These are phyloP conservation scores for Odonthalia washingtoniensis DNA, from an alignment of 31 red algal genomes.

Conservation along the genomic window DNA sequence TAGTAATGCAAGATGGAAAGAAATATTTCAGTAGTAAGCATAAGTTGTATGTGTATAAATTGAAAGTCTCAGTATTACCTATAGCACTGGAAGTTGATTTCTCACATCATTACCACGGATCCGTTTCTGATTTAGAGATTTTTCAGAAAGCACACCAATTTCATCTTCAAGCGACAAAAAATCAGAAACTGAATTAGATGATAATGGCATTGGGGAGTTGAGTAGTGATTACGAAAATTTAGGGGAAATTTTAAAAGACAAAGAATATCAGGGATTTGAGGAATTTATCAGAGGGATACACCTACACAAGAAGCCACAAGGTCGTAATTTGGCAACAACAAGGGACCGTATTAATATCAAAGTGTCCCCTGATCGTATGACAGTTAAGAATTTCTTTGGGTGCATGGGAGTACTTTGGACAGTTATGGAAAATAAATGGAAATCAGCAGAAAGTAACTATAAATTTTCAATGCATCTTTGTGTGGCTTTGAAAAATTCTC, in stretches of 20 bases:
- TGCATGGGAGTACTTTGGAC: neutral
- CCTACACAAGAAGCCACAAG: neutral
- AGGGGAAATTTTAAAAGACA: too few species aligned
- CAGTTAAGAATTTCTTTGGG: slow-evolving; percentile 40
- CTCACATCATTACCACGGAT: neutral
- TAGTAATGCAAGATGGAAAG: neutral
- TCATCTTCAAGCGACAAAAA: neutral
- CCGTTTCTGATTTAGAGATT: neutral
- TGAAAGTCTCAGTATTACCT: neutral
- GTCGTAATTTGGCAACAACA: neutral
- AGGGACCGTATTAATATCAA: neutral
- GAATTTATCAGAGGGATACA: neutral
- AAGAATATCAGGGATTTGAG: neutral
- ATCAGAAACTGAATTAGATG: too few species aligned
- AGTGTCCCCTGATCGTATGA: slow-evolving; percentile 24
- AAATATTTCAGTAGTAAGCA: neutral
- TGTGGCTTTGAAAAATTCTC: slow-evolving; percentile 19
- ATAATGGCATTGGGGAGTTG: too few species aligned
- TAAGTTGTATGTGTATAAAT: neutral
- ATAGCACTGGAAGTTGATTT: neutral
- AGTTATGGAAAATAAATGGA: slow-evolving; percentile 1
- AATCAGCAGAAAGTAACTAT: neutral
- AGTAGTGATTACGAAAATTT: too few species aligned
- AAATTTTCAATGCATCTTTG: neutral
- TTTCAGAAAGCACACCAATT: too few species aligned